Evolutionary conservation across 2,329 filamentous ascomycete genomes (phyloP), one percentile per base, ranked within the genome.

Genomic region (Capronia epimyces): DNA sequence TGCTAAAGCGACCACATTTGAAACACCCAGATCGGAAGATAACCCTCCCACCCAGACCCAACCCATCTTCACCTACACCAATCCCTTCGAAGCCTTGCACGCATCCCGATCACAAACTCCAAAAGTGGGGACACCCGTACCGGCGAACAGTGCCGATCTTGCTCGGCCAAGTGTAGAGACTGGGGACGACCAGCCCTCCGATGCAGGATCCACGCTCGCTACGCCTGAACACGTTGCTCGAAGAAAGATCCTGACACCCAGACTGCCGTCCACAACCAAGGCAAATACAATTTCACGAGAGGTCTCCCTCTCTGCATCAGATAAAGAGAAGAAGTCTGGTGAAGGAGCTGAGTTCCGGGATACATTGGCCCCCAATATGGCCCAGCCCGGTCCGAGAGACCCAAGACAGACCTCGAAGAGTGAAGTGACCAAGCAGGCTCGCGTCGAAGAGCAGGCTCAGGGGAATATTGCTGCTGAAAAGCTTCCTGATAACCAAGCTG

Each of bases 41-140:
- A 65, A 68, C 29, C 51, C 67, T 1, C 58, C 65, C 32, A 62
- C 68, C 6, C 67, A 69, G 40, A 66, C 63, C 58, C 67, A 66
- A 58, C 65, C 75, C 46, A 73, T 83, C 47, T 87, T 87, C 66
- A 86, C 77, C 22, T 86, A 87, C 67, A 76, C 82, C 61, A 87
- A 87, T 61, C 84, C 84, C 1, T 87, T 87, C 61, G 83, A 87
- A 51, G 77, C 84, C 62, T 71, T 87, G 55, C 78, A 81, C 50
- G 81, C 82, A 37, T 85, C 82, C 55, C 77, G 79, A 46, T 81
- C 80, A 56, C 72, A 71, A 48, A 77, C 76, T 21, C n/a, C 75
- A 6, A 53, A 55, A 29, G 46, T 45, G 7, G 31, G 9, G 5
- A n/a, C 36, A 4, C 9, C 53, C 9, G 16, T 41, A 20, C 29